phyloP scores from a whole-genome alignment of 2,329 filamentous ascomycete genomes.

The Tolypocladium ovalisporum region DNA sequence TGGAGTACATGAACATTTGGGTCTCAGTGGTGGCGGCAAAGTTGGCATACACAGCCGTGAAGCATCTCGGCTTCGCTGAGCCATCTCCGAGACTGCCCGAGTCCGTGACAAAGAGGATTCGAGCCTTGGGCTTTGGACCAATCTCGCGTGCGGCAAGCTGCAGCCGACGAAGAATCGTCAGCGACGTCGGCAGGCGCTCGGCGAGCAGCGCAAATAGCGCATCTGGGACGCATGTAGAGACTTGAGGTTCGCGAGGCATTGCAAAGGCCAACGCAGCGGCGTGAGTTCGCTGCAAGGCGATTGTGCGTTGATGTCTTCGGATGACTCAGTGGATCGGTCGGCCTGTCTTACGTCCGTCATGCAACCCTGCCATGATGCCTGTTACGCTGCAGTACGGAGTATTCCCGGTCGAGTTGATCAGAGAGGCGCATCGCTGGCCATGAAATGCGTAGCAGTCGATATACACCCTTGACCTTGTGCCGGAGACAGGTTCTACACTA shows the following conservation, averaged over 20 bases:
- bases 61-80: conserved; percentile 11
- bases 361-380: too few species aligned
- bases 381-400: background rate
- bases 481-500: too few species aligned
- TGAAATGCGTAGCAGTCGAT: background rate
- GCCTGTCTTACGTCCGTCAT: background rate
- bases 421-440: background rate
- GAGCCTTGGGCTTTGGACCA: conserved; percentile 30
- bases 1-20: conserved; percentile 52
- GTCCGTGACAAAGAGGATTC: conserved; percentile 26
- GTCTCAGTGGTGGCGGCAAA: conserved; percentile 50
- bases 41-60: conserved; percentile 52
- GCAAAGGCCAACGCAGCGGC: background rate
- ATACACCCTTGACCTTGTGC: background rate
- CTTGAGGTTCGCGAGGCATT: conserved; percentile 2
- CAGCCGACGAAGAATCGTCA: conserved; percentile 51
- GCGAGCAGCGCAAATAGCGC: conserved; percentile 36
- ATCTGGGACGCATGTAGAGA: conserved; percentile 18
- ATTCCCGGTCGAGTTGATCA: background rate
- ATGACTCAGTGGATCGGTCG: background rate
- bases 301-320: background rate
- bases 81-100: background rate
- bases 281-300: background rate
- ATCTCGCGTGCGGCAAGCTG: conserved; percentile 39
- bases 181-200: conserved; percentile 42